A percentile compares a stretch with the other conserved stretches of the same genome.
These are phyloP conservation scores for Neoboletus brunneissimus DNA, from an alignment of 768 basidiomycete species.

Conservation along the genomic window DNA sequence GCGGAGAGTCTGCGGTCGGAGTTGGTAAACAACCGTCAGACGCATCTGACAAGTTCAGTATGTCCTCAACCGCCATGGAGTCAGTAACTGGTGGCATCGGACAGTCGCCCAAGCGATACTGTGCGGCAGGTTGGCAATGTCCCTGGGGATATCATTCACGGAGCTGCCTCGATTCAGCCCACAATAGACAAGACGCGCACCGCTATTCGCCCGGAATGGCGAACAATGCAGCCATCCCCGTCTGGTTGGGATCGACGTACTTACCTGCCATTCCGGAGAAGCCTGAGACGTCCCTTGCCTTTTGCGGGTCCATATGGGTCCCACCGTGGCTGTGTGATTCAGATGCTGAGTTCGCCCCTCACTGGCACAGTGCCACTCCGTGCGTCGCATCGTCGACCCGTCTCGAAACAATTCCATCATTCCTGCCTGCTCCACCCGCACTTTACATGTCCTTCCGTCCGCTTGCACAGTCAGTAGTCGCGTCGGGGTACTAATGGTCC, in stretches of 20 bases:
- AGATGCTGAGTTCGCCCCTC: not conserved
- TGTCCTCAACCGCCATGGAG: not conserved
- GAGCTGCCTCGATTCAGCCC: slow-evolving; percentile 19
- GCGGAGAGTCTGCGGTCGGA: slow-evolving; percentile 33
- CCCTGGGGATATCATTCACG: not conserved
- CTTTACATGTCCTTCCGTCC: not conserved
- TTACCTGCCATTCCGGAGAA: slow-evolving; percentile 1
- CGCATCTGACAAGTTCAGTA: slow-evolving; percentile 20
- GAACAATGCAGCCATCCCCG: slow-evolving; percentile 25
- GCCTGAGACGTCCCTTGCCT: slow-evolving; percentile 16
- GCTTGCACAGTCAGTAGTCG: not conserved
- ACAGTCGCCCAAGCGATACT: not conserved
- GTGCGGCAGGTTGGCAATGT: not conserved
- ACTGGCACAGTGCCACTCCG: not conserved
- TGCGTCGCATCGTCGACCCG: not conserved
- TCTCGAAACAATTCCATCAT: not conserved
- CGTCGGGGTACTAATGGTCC: not conserved
- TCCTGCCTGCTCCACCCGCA: no score
- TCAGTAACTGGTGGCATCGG: not conserved
- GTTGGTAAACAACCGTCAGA: slow-evolving; percentile 27
- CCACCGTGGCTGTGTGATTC: slow-evolving; percentile 37
- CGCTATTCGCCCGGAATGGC: slow-evolving; percentile 22
- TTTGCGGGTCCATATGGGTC: slow-evolving; percentile 44
- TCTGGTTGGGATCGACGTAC: slow-evolving; percentile 18
- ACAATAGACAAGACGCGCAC: slow-evolving; percentile 27